Base-by-base conservation (phyloP, 2,329 filamentous ascomycete species). In the Fusarium kyushuense region DNA sequence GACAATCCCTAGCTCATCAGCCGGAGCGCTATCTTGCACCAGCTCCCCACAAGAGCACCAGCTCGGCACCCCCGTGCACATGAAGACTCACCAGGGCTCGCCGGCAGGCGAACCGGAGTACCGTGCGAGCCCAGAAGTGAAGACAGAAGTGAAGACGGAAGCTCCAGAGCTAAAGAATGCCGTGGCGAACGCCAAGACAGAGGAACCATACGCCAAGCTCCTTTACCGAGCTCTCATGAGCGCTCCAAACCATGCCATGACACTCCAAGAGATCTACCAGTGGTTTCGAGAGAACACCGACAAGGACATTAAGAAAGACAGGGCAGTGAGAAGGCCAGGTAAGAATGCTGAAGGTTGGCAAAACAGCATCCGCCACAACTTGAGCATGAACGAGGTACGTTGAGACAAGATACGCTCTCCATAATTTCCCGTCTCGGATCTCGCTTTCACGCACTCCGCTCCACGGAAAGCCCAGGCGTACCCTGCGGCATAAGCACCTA, bases 291-390 rank as follows among this genome's bases (percentile, higher is more conserved):
- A 90, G 29, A 90, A 97, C 74, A 97, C 94, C 4, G 86, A 87
- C 70, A 97, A 96, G 78, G 87, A 93, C 5, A 84, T 87, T 56
- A 96, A 94, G 51, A 65, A 54, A 75, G 88, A 87, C 6, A 88
- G 52, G 16, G 30, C 53, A 35, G 65, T 52, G 10, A 69, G 65
- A 49, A 66, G 67, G 9, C 63, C 48, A 14, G 65, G 65, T 40
- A 67, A 67, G 27, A 67, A 67, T 35, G 65, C 65, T 53, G 91
- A 89, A 72, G 95, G 94, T 12, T 98, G 95, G 95, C 92, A 95
- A 80, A 98, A 97, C 79, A 97, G 93, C 76, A 96, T 98, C 69
- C 88, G 95, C 3, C 95, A 98, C 78, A 98, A 98, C 72, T 83
- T 98, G 10, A 97, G 93, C 47, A 97, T 98, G 94, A 98, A 98